Evolutionary conservation across 495 filamentous ascomycete species (phyloP), one percentile per base, ranked within the genome.

Genomic region (Trichoderma reesei): DNA sequence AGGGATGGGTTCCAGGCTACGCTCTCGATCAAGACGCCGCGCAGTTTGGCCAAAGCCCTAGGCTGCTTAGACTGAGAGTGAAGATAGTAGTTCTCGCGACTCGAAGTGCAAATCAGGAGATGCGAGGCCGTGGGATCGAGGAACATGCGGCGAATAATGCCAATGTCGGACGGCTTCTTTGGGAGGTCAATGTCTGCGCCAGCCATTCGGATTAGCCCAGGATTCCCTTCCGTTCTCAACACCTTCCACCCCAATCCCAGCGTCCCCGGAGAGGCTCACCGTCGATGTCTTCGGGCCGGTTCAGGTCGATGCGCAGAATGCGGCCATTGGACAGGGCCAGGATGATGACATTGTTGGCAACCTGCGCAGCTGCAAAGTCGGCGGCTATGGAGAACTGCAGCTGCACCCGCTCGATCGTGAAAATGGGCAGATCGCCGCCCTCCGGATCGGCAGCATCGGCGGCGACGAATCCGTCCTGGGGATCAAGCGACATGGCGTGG

Each of bases 31-130:
- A 82, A 75, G 51, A 97, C 90, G 9, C 90, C 90, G 70, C 92
- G 93, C 56, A 98, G 76, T 38, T 90, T 85, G 51, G 89, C 86
- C 41, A 98, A 78, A 31, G 87, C 81, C 65, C 94, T 89, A 9
- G 91, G 90, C 69, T 92, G 90, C 65, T 90, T 85, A 38, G 91
- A 93, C 72, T 98, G 94, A 36, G 91, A 92, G 73, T 98, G 94
- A 11, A 98, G 87, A 74, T 98, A 98, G 79, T 91, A 98, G 75
- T 96, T 98, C 74, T 98, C 94, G 72, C 90, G 91, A 33, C 91
- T 83, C 11, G 91, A 88, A 2, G 94, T 98, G 69, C 87, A 90
- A 67, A 98, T 89, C 65, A 98, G 85, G 18, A 98, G 76, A 76
- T 98, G 94, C 3, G 91, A 96, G 34, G 95, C 93, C 9, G 92